Conservation (phyloP, 169 alveolate species). For the Perkinsus olseni region DNA sequence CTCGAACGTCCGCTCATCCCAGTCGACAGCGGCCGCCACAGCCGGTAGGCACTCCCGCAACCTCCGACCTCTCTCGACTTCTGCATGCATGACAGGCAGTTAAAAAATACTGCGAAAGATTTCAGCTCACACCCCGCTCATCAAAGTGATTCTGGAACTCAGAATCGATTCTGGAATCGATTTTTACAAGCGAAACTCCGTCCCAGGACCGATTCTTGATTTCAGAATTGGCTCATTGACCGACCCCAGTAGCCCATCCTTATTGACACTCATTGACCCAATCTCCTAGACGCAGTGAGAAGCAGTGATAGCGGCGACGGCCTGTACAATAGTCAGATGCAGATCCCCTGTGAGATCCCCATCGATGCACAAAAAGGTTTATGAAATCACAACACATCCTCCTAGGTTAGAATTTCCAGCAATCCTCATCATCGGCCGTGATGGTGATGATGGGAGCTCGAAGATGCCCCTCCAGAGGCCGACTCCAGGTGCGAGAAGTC, state of each 20-base stretch:
- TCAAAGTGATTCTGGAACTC: too few relatives aligned
- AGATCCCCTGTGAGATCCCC: neutral
- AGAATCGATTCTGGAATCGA: too few relatives aligned
- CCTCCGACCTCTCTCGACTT: neutral
- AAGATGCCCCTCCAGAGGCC: neutral
- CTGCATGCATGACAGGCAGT: too few relatives aligned
- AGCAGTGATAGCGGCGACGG: neutral
- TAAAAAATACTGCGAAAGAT: too few relatives aligned
- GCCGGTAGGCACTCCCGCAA: neutral
- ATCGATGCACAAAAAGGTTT: neutral
- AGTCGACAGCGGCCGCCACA: neutral
- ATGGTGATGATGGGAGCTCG: neutral
- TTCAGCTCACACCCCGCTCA: too few relatives aligned
- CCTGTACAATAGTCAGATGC: neutral
- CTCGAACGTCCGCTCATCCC: neutral
- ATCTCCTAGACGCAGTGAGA: neutral
- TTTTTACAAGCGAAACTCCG: too few relatives aligned
- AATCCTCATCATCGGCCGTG: neutral
- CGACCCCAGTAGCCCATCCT: too few relatives aligned
- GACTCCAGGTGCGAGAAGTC: slow-evolving; percentile 10
- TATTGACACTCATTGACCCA: neutral
- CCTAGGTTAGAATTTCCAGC: too few relatives aligned
- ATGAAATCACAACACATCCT: neutral
- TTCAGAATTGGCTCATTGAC: too few relatives aligned
- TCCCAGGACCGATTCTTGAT: too few relatives aligned